phyloP scores from a whole-genome alignment of 2,329 filamentous ascomycete species.

The Leptographium procerum region DNA sequence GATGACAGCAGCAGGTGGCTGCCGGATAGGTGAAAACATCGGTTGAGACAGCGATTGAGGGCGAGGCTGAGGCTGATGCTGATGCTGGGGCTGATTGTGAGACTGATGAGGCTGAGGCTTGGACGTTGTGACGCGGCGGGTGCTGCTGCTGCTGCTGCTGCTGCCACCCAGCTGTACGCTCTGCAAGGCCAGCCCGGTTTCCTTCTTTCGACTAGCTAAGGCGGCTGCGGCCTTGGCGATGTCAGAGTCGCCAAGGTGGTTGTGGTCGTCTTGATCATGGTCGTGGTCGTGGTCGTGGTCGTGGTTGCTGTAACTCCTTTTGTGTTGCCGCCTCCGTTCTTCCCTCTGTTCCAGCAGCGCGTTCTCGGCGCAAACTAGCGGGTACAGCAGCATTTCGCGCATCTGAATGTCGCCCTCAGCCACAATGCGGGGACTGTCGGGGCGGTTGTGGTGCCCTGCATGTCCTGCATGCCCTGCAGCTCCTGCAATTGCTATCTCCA shows the following conservation, averaged over 20 bases:
- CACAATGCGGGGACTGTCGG: conserved; percentile 1
- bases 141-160: not conserved
- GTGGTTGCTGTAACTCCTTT: not conserved
- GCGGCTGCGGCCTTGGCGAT: not conserved
- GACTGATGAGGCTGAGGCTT: no score
- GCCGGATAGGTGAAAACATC: not conserved
- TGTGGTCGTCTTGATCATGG: not conserved
- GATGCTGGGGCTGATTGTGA: not conserved
- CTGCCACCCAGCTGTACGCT: not conserved
- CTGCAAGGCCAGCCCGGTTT: not conserved
- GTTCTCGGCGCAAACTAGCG: conserved; percentile 11
- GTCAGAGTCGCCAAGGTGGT: not conserved
- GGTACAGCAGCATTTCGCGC: conserved; percentile 3
- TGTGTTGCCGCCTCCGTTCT: not conserved
- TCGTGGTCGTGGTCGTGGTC: not conserved
- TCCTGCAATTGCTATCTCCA: not conserved
- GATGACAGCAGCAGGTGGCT: not conserved
- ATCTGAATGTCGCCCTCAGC: conserved; percentile 10
- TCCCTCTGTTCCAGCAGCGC: conserved; percentile 2
- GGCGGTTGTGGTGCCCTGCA: not conserved
- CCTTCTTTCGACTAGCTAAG: not conserved
- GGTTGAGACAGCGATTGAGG: not conserved
- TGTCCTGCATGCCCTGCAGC: no score
- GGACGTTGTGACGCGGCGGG: not conserved
- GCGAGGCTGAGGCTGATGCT: not conserved